phyloP scores from a whole-genome alignment of 192 early-diverging fungal genomes.

The Diversispora epigaea region DNA sequence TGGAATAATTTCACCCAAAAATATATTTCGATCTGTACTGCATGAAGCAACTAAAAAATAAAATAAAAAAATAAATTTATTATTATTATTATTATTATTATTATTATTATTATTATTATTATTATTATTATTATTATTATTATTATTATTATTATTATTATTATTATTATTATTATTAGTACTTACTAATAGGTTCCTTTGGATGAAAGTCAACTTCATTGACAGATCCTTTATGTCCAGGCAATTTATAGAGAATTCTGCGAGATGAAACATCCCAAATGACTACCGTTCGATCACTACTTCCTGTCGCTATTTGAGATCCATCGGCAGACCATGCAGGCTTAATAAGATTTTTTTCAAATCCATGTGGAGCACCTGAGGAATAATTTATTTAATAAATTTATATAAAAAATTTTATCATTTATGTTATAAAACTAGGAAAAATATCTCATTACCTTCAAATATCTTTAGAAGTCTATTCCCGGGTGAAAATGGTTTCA shows the following conservation, averaged over 20 bases:
- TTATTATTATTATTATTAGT: too few species aligned
- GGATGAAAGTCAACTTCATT: constrained; percentile 94
- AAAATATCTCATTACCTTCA: constrained; percentile 50
- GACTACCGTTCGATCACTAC: constrained; percentile 84
- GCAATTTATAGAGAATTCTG: constrained; percentile 88
- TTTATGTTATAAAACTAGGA: not conserved
- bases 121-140: too few species aligned
- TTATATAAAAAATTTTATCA: too few species aligned
- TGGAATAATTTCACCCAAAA: too few species aligned
- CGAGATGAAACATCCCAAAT: constrained; percentile 82
- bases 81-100: too few species aligned
- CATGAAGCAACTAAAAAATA: too few species aligned
- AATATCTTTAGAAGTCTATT: constrained; percentile 78
- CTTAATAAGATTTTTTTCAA: constrained; percentile 89
- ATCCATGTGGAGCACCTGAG: constrained; percentile 89
- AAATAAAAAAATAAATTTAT: too few species aligned
- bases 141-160: too few species aligned
- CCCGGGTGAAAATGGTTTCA: constrained; percentile 78
- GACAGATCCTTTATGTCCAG: constrained; percentile 92
- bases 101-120: too few species aligned
- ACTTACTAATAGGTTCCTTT: constrained; percentile 72
- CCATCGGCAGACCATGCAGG: constrained; percentile 90
- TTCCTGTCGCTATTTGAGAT: constrained; percentile 78
- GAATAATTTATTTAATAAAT: not conserved
- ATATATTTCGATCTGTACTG: too few species aligned